These are phyloP conservation scores for Yamadazyma friedrichii DNA, from an alignment of 1,139 yeast species.

Conservation along the genomic window DNA sequence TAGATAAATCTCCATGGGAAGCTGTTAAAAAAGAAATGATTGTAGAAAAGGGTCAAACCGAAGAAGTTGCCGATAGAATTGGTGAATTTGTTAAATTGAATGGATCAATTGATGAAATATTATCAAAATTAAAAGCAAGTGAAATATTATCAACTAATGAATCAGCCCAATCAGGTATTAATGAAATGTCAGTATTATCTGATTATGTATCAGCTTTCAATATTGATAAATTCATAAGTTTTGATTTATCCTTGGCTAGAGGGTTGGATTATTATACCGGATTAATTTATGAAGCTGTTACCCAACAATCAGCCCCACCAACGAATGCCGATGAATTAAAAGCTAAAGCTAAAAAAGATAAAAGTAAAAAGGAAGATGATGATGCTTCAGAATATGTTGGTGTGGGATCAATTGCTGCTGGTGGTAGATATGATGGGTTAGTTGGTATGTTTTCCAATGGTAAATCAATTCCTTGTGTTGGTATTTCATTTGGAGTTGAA, in stretches of 20 bases:
- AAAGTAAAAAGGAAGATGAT: conserved; percentile 51
- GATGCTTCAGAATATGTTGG: conserved; percentile 97
- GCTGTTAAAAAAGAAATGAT: conserved; percentile 90
- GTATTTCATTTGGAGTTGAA: conserved; percentile 95
- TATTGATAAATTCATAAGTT: conserved; percentile 62
- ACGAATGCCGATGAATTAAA: conserved; percentile 66
- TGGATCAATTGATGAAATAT: conserved; percentile 72
- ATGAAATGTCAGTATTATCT: conserved; percentile 73
- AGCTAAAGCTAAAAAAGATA: conserved; percentile 28
- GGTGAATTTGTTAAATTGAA: conserved; percentile 86
- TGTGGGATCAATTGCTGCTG: conserved; percentile 97
- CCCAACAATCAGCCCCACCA: conserved; percentile 94
- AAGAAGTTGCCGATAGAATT: conserved; percentile 87
- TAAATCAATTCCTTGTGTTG: conserved; percentile 95
- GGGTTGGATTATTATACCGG: conserved; percentile 98
- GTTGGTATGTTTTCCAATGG: conserved; percentile 97
- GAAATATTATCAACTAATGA: conserved; percentile 59
- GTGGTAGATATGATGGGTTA: conserved; percentile 94
- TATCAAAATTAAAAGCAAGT: conserved; percentile 54
- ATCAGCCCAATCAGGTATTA: conserved; percentile 76
- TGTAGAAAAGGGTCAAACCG: conserved; percentile 84
- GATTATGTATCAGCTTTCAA: conserved; percentile 81
- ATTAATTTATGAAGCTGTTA: conserved; percentile 91
- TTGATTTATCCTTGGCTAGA: conserved; percentile 93
- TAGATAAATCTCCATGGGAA: conserved; percentile 94